phyloP scores from a whole-genome alignment of 306 rosid species.

The Ammopiptanthus mongolicus region DNA sequence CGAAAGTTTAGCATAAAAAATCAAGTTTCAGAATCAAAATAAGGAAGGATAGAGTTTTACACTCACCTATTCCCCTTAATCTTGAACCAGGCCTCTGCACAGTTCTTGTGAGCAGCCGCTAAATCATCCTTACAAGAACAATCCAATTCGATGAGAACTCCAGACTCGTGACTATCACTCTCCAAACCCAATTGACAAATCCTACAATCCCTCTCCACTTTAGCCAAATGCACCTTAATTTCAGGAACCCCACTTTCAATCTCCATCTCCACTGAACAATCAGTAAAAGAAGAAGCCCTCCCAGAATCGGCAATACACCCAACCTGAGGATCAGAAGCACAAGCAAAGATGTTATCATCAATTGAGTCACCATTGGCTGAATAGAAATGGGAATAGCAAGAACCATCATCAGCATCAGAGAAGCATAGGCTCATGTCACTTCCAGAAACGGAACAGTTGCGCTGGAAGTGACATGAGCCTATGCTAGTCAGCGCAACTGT shows the following conservation, averaged over 20 bases:
- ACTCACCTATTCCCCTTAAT: constrained; percentile 79
- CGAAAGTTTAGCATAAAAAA: not conserved
- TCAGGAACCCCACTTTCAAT: constrained; percentile 50
- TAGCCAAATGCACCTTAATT: constrained; percentile 61
- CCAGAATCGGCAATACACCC: constrained; percentile 31
- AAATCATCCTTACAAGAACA: constrained; percentile 82
- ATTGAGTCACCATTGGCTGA: constrained; percentile 73
- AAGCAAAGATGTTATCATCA: constrained; percentile 54
- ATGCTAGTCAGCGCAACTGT: too few species aligned
- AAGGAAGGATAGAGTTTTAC: not conserved
- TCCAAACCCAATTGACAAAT: constrained; percentile 89
- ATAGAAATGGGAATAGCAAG: constrained; percentile 78
- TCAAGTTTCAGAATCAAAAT: not conserved
- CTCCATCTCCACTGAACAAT: constrained; percentile 50
- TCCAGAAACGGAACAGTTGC: constrained; percentile 36
- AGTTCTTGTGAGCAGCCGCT: constrained; percentile 74
- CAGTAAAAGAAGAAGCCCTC: constrained; percentile 54
- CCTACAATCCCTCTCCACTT: constrained; percentile 72
- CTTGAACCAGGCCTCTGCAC: constrained; percentile 93
- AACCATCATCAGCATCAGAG: constrained; percentile 78
- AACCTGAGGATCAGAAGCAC: constrained; percentile 42
- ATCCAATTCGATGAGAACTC: constrained; percentile 65
- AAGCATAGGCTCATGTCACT: constrained; percentile 58
- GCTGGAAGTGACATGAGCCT: too few species aligned
- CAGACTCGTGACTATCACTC: constrained; percentile 63